Evolutionary conservation across 1,139 yeast genomes (phyloP).

Genomic region (Wickerhamiella infanticola): DNA sequence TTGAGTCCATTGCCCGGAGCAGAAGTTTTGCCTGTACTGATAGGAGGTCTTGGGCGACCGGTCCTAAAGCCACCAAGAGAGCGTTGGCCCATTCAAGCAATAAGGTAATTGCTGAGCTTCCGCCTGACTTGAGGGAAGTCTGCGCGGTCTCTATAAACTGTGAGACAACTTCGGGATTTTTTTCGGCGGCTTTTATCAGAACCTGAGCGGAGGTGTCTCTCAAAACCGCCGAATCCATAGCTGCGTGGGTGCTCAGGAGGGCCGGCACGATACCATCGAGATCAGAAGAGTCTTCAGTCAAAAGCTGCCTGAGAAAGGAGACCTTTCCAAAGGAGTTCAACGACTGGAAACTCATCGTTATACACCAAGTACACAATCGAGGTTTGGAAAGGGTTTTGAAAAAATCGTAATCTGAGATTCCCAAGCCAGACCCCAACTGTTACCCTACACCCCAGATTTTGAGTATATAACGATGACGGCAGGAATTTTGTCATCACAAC

Average conservation of each 20-base stretch:
- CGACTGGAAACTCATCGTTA: not conserved
- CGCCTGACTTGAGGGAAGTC: not conserved
- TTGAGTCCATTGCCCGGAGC: not conserved
- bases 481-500: conserved; percentile 2
- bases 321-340: not conserved
- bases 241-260: not conserved
- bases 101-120: not conserved
- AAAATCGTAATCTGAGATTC: not conserved
- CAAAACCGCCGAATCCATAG: not conserved
- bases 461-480: no score
- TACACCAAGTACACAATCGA: no score
- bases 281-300: not conserved
- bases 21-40: not conserved
- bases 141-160: not conserved
- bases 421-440: no score
- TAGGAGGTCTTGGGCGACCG: not conserved
- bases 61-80: not conserved
- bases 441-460: no score
- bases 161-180: not conserved
- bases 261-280: not conserved
- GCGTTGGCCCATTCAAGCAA: conserved; percentile 1
- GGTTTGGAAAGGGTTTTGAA: not conserved
- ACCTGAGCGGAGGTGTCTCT: not conserved
- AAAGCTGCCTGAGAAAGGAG: not conserved
- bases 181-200: not conserved